These are phyloP conservation scores for Boletus patriciae DNA, from an alignment of 768 basidiomycete species.

Conservation along the genomic window DNA sequence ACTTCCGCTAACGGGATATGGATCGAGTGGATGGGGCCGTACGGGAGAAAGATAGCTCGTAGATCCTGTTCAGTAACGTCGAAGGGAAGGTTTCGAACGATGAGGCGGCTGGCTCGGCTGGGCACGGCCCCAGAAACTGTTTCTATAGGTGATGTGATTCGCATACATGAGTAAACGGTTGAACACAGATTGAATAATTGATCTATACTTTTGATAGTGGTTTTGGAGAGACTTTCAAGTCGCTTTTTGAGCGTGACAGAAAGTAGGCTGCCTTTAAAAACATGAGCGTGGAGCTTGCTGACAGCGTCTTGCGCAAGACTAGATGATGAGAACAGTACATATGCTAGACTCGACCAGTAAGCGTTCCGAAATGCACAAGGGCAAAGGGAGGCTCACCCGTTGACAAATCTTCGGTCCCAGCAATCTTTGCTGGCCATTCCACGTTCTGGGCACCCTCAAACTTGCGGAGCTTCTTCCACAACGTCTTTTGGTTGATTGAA, in stretches of 20 bases:
- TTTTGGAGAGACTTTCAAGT: slow-evolving; percentile 63
- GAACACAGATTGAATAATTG: not conserved
- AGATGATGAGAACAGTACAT: slow-evolving; percentile 71
- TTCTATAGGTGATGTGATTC: slow-evolving; percentile 8
- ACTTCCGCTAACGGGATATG: slow-evolving; percentile 60
- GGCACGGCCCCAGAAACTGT: slow-evolving; percentile 47
- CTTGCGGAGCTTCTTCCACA: slow-evolving; percentile 90
- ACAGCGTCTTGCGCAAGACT: slow-evolving; percentile 68
- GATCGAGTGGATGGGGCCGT: slow-evolving; percentile 85
- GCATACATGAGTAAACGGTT: not conserved
- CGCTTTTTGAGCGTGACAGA: slow-evolving; percentile 87
- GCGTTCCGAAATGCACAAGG: not conserved
- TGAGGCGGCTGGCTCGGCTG: slow-evolving; percentile 75
- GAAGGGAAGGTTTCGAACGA: slow-evolving; percentile 88
- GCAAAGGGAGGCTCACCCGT: slow-evolving; percentile 40
- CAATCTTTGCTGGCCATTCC: slow-evolving; percentile 59
- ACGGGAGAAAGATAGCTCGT: slow-evolving; percentile 80
- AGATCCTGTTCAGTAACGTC: slow-evolving; percentile 83
- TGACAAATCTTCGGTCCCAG: slow-evolving; percentile 48
- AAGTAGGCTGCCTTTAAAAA: slow-evolving; percentile 87
- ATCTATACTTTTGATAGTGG: slow-evolving; percentile 30
- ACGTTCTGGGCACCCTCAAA: slow-evolving; percentile 72
- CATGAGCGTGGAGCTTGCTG: slow-evolving; percentile 83
- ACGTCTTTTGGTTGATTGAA: slow-evolving; percentile 56
- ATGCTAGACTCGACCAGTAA: slow-evolving; percentile 44